Evolutionary conservation across 352 stramenopile genomes (phyloP).

Genomic region (Phytophthora sansomeana): DNA sequence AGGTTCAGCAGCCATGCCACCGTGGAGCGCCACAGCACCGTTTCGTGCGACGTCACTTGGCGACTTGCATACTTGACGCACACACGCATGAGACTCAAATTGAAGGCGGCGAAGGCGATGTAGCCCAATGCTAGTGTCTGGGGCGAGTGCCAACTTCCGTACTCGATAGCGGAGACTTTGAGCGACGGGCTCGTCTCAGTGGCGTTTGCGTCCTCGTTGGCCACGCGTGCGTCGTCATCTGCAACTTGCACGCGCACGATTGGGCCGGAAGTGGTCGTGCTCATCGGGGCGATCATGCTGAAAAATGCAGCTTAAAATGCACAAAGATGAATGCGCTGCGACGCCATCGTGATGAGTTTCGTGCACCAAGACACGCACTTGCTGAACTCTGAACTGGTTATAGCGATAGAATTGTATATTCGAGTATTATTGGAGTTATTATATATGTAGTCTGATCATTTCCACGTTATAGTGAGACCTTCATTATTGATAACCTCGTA

Average conservation of each 20-base stretch:
- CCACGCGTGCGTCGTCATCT: background rate
- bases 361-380: slow-evolving; percentile 9
- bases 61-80: slow-evolving; percentile 65
- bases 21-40: slow-evolving; percentile 62
- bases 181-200: slow-evolving; percentile 21
- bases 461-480: too few species aligned
- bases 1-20: slow-evolving; percentile 61
- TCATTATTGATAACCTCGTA: too few species aligned
- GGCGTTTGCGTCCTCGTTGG: slow-evolving; percentile 4
- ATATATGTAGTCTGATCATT: too few species aligned
- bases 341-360: slow-evolving; percentile 8
- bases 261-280: background rate
- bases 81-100: slow-evolving; percentile 62
- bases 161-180: slow-evolving; percentile 16
- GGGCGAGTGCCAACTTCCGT: slow-evolving; percentile 27
- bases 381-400: slow-evolving; percentile 10
- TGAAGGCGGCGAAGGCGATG: slow-evolving; percentile 60
- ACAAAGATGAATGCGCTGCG: slow-evolving; percentile 17
- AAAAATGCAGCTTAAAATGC: background rate
- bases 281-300: slow-evolving; percentile 25
- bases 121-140: slow-evolving; percentile 41
- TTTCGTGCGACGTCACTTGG: slow-evolving; percentile 56
- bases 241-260: slow-evolving; percentile 26
- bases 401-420: background rate
- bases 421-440: too few species aligned